Conservation (phyloP, 2,329 filamentous ascomycete genomes). For the Rachicladosporium sp. region DNA sequence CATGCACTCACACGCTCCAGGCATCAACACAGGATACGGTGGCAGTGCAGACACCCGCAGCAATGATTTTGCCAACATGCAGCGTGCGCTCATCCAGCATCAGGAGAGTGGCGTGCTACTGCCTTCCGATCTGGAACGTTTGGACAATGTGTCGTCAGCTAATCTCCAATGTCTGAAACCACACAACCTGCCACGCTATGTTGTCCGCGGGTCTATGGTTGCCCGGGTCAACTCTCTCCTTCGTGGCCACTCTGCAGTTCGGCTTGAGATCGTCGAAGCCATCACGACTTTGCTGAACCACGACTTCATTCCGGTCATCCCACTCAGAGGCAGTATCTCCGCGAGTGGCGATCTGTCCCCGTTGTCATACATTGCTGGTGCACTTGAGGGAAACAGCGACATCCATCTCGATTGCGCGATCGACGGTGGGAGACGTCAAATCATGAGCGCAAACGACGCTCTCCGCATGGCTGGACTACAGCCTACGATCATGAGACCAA, state of each 20-base stretch:
- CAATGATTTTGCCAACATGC: constrained; percentile 35
- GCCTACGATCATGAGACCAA: constrained; percentile 31
- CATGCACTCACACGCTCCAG: neutral
- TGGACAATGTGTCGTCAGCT: too few species aligned
- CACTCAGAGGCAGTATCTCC: constrained; percentile 43
- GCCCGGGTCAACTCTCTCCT: constrained; percentile 44
- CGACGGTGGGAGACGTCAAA: constrained; percentile 10
- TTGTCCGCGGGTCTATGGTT: constrained; percentile 45
- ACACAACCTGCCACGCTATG: constrained; percentile 33
- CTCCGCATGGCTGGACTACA: constrained; percentile 20
- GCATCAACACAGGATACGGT: constrained; percentile 49
- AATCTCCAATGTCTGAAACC: constrained; percentile 5
- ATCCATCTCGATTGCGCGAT: constrained; percentile 27
- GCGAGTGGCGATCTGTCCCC: constrained; percentile 45
- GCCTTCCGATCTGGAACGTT: constrained; percentile 9
- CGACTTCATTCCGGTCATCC: constrained; percentile 36
- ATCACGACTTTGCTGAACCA: constrained; percentile 14
- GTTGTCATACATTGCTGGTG: constrained; percentile 40
- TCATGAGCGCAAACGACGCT: constrained; percentile 22
- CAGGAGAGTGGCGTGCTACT: constrained; percentile 38
- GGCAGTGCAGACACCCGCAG: constrained; percentile 49
- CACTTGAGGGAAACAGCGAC: constrained; percentile 32
- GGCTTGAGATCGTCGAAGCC: constrained; percentile 18
- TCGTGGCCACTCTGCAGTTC: constrained; percentile 44
- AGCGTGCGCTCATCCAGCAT: constrained; percentile 26